phyloP scores from a whole-genome alignment of 768 basidiomycete species.

The Suillus americanus region DNA sequence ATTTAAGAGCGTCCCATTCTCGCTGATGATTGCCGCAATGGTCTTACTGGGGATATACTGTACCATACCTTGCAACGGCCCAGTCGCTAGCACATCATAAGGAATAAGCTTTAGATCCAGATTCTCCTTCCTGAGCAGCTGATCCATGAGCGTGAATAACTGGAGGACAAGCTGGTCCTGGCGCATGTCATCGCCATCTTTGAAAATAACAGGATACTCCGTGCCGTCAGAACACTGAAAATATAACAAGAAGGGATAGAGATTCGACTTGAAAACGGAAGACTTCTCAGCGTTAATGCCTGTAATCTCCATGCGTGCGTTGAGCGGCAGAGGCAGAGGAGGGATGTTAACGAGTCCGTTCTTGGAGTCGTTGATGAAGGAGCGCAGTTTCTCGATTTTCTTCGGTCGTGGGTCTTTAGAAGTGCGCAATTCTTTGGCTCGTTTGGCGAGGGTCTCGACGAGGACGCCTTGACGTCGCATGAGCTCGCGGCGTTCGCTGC shows the following conservation, averaged over 20 bases:
- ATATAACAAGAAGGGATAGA: slow-evolving; percentile 87
- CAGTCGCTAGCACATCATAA: slow-evolving; percentile 92
- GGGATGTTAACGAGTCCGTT: slow-evolving; percentile 78
- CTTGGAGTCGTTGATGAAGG: slow-evolving; percentile 81
- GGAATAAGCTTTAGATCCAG: slow-evolving; percentile 89
- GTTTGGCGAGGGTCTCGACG: slow-evolving; percentile 80
- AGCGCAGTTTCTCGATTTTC: slow-evolving; percentile 95
- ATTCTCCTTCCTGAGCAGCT: slow-evolving; percentile 90
- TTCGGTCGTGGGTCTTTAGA: slow-evolving; percentile 94
- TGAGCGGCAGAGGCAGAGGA: slow-evolving; percentile 85
- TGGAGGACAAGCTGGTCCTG: slow-evolving; percentile 99
- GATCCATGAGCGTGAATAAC: slow-evolving; percentile 98
- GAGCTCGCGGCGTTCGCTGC: slow-evolving; percentile 80
- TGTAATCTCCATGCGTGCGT: slow-evolving; percentile 80
- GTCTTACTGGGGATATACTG: slow-evolving; percentile 97
- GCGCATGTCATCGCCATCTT: slow-evolving; percentile 97
- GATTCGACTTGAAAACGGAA: slow-evolving; percentile 95
- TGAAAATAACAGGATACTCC: slow-evolving; percentile 96
- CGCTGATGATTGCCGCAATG: slow-evolving; percentile 91
- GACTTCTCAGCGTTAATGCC: slow-evolving; percentile 92
- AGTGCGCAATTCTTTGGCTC: slow-evolving; percentile 82
- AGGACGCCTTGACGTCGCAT: slow-evolving; percentile 90
- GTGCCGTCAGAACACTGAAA: slow-evolving; percentile 84
- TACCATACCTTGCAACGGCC: slow-evolving; percentile 89
- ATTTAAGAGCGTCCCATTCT: slow-evolving; percentile 83